Evolutionary conservation across 257 asterid genomes (phyloP).

Genomic region (Leptodermis oblonga): DNA sequence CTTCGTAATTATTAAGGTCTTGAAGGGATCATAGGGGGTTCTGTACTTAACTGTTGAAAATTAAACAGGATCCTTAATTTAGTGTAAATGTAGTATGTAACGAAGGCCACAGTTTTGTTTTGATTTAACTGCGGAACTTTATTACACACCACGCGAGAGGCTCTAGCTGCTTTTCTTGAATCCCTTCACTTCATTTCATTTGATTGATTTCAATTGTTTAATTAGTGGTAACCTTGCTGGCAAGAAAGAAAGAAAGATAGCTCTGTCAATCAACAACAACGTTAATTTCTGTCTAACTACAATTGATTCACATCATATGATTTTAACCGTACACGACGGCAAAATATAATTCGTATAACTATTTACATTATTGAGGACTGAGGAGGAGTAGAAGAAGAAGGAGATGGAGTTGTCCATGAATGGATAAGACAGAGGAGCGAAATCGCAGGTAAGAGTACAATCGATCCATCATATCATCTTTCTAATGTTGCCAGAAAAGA

Average conservation of each 20-base stretch:
- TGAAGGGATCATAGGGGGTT: background rate
- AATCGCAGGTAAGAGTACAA: background rate
- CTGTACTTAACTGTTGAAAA: too few relatives aligned
- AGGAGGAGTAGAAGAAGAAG: too few relatives aligned
- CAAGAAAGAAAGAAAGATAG: background rate
- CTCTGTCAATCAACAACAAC: background rate
- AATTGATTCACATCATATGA: too few relatives aligned
- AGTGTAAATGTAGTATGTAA: background rate
- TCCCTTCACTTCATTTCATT: background rate
- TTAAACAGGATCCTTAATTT: background rate
- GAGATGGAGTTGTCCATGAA: background rate
- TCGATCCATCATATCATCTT: background rate
- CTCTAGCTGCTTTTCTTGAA: background rate
- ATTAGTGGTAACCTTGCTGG: conserved; percentile 10
- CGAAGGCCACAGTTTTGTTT: conserved; percentile 12
- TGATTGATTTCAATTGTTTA: conserved; percentile 6
- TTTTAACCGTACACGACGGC: too few relatives aligned
- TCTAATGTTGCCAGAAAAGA: background rate
- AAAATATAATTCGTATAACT: too few relatives aligned
- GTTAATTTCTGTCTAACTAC: too few relatives aligned
- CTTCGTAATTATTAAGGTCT: too few relatives aligned
- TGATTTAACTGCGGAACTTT: conserved; percentile 12
- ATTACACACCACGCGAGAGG: too few relatives aligned
- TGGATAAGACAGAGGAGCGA: background rate
- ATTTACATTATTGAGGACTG: too few relatives aligned